A percentile compares a stretch with the other conserved stretches of the same genome.
These are phyloP conservation scores for Harringtonia lauricola DNA, from an alignment of 2,329 filamentous ascomycete species.

Conservation along the genomic window DNA sequence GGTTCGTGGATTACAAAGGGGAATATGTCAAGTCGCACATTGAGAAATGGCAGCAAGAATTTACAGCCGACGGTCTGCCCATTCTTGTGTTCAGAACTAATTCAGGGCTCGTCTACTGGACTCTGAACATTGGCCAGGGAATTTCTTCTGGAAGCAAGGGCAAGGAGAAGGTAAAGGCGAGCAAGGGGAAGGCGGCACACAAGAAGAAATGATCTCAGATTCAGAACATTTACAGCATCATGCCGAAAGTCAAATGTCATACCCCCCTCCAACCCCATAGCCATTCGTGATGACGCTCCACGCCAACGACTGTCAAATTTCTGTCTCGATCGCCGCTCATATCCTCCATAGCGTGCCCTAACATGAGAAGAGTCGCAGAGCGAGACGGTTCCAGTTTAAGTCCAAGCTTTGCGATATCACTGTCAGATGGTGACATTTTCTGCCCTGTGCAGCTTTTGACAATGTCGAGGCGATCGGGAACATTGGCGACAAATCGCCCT, in stretches of 20 bases:
- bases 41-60: no score
- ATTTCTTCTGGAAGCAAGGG: no score
- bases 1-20: no score
- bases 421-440: not conserved
- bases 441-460: not conserved
- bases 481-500: not conserved
- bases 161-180: no score
- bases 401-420: not conserved
- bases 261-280: not conserved
- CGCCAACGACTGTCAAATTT: not conserved
- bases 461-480: slow-evolving; percentile 1
- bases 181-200: no score
- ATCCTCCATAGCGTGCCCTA: not conserved
- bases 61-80: no score
- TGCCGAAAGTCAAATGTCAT: not conserved
- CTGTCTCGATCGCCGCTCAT: slow-evolving; percentile 1
- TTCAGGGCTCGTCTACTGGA: no score
- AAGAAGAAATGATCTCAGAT: no score
- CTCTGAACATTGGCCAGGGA: no score
- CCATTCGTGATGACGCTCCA: not conserved
- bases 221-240: no score
- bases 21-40: no score
- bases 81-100: no score
- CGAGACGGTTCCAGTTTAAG: not conserved
- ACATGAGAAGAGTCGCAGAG: not conserved